A percentile compares a stretch with the other conserved stretches of the same genome.
phyloP scores from a whole-genome alignment of 2,329 filamentous ascomycete species.

The Hypomyces perniciosus region DNA sequence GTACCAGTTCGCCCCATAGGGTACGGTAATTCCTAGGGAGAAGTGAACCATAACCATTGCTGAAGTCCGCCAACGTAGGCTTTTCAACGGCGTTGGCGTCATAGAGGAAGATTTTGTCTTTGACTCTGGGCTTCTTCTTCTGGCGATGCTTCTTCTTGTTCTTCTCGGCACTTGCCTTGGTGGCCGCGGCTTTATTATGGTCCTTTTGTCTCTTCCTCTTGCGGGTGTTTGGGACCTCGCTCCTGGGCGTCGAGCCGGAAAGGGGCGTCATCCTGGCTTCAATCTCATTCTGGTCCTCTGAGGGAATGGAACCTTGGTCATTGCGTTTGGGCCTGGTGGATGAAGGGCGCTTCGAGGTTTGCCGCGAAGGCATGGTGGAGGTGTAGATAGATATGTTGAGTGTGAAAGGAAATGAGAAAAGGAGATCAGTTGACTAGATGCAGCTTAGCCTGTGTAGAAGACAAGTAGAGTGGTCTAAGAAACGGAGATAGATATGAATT shows the following conservation, averaged over 20 bases:
- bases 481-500: too few relatives aligned
- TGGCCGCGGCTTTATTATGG: background rate
- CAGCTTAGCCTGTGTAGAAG: too few relatives aligned
- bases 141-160: background rate
- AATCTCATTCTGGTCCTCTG: too few relatives aligned
- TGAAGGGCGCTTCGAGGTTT: too few relatives aligned
- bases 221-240: background rate
- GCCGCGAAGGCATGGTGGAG: too few relatives aligned
- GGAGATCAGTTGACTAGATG: too few relatives aligned
- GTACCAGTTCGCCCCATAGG: background rate
- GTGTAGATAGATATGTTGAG: too few relatives aligned
- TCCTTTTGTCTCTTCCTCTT: background rate
- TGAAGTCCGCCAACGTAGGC: background rate
- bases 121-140: background rate
- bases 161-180: background rate
- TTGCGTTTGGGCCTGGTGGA: too few relatives aligned
- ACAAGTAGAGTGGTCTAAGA: too few relatives aligned
- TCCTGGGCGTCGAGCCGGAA: background rate
- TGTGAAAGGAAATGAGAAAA: too few relatives aligned
- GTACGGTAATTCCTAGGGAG: background rate
- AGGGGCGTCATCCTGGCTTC: background rate
- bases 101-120: background rate
- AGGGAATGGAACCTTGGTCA: too few relatives aligned
- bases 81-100: background rate
- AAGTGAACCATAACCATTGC: background rate